Base-by-base conservation (phyloP, 2,329 filamentous ascomycete species). In the Pestalotiopsis sp. region DNA sequence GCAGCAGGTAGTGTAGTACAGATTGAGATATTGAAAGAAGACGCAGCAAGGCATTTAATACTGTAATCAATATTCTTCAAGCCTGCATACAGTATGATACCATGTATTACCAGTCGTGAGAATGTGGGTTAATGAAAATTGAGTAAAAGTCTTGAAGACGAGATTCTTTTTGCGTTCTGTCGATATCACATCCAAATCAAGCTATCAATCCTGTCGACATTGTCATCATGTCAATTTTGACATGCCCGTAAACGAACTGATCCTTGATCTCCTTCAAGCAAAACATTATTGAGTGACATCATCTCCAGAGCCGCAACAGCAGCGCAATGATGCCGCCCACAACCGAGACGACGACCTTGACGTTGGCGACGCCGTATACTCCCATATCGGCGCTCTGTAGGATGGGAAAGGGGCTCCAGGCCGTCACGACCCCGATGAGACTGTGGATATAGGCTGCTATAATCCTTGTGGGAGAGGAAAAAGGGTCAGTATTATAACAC, bases 371-470 rank as follows among this genome's bases (percentile, higher is more conserved):
- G 17, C 61, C 61, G 11, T 14, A 14, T 1, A 79, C 80, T 0
- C 74, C 77, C 2, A 70, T 71, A 0, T 66, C 79, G 0, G 77
- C 79, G 57, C 78, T 80, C 71, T 80, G 76, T 0, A 80, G 70
- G 2, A 65, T 74, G 1, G 80, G 75, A 27, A 81, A 80, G 0
- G 72, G 0, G 4, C 75, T 71, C 0, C 68, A 64, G 0, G 72
- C 73, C 0, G n/a, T 70, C 3, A 80, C 75, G 25, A 70, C 78
- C 1, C 79, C 79, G 1, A 78, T 75, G 1, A 49, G 41, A 9
- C 72, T 72, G 17, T 81, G 79, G 0, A 72, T 52, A 0, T 52
- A 67, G 1, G 77, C 71, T 1, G 78, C 78, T 13, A 70, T 1
- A 2, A 75, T 1, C 73, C 77, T 78, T 14, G 4, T 20, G 17